Base-by-base conservation (phyloP, 306 rosid species). In the Glycyrrhiza uralensis region DNA sequence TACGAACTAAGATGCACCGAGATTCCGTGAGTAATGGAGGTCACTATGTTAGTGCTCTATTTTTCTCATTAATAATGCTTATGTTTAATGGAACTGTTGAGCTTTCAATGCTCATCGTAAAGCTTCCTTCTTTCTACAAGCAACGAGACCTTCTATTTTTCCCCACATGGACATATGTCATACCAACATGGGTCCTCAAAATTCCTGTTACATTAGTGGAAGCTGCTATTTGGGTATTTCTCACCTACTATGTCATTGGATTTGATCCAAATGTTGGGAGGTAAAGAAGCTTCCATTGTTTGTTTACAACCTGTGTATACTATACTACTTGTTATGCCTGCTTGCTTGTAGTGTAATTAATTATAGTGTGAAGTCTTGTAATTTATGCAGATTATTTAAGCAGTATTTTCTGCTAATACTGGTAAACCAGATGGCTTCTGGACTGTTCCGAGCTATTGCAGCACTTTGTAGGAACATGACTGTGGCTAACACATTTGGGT, bases 1-100 rank as follows among this genome's bases (percentile, higher is more conserved):
- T 87, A 35, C 76, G 93, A 58, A 93, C 97, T 6, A 66, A 87
- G 82, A 93, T 90, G 97, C 89, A 83, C 55, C 80, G 41, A 5
- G 55, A 85, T 42, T 55, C 85, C n/a, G 20, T 79, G 23, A 17
- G 64, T n/a, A 85, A 80, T 60, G 98, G 96, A 36, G 75, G 56
- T 32, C 44, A 85, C 46, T 82, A 70, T 14, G 9, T 70, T 64
- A 90, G 93, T 20, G 85, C 88, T 58, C 50, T 88, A 64, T 85
- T 81, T 61, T 85, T 70, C 32, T 24, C 88, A 36, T 32, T 83
- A 23, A 47, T 72, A 1, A 55, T 71, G 28, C 42, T 79, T 26
- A 76, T 81, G 88, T 85, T 88, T 46, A 85, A 81, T 77, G 93
- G 90, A 33, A 68, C 69, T 72, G 29, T 80, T 15, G 93, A 88